phyloP scores from a whole-genome alignment of 176 grass and related monocot genomes.

The Miscanthus lutarioriparius region DNA sequence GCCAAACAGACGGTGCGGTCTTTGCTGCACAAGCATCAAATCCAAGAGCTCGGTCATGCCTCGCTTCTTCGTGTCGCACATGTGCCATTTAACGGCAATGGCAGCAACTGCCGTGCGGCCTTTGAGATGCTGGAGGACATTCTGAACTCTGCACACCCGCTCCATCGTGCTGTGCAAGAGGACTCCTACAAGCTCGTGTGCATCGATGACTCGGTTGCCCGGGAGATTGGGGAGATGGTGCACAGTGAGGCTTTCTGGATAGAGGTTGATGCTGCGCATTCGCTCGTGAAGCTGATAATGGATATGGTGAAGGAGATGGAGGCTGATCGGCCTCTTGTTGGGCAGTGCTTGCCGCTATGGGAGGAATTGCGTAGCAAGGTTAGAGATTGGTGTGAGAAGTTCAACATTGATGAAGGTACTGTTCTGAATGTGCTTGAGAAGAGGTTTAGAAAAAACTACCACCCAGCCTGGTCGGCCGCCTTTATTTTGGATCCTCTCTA shows the following conservation, averaged over 20 bases:
- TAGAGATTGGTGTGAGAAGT: slow-evolving; percentile 67
- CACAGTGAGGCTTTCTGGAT: slow-evolving; percentile 57
- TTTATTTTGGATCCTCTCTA: slow-evolving; percentile 82
- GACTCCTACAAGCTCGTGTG: slow-evolving; percentile 71
- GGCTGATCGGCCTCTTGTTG: slow-evolving; percentile 68
- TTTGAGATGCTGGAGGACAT: slow-evolving; percentile 67
- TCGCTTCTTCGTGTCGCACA: slow-evolving; percentile 47
- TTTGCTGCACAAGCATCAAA: slow-evolving; percentile 68
- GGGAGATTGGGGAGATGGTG: slow-evolving; percentile 68
- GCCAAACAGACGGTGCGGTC: slow-evolving; percentile 47
- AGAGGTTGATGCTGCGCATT: slow-evolving; percentile 59
- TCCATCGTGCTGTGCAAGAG: slow-evolving; percentile 54
- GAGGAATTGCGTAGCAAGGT: slow-evolving; percentile 64
- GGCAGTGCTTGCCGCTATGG: slow-evolving; percentile 81
- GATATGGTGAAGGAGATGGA: slow-evolving; percentile 81
- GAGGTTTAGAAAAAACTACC: slow-evolving; percentile 82
- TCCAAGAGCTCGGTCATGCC: slow-evolving; percentile 62
- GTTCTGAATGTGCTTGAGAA: slow-evolving; percentile 53
- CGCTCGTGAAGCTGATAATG: slow-evolving; percentile 59
- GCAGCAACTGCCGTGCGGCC: slow-evolving; percentile 40
- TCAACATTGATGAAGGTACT: slow-evolving; percentile 38
- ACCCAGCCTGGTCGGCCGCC: slow-evolving; percentile 78
- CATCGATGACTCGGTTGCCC: slow-evolving; percentile 45
- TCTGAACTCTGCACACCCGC: slow-evolving; percentile 37
- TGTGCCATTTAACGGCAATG: slow-evolving; percentile 31